These are phyloP conservation scores for Urtica urens DNA, from an alignment of 306 rosid species.

Conservation along the genomic window DNA sequence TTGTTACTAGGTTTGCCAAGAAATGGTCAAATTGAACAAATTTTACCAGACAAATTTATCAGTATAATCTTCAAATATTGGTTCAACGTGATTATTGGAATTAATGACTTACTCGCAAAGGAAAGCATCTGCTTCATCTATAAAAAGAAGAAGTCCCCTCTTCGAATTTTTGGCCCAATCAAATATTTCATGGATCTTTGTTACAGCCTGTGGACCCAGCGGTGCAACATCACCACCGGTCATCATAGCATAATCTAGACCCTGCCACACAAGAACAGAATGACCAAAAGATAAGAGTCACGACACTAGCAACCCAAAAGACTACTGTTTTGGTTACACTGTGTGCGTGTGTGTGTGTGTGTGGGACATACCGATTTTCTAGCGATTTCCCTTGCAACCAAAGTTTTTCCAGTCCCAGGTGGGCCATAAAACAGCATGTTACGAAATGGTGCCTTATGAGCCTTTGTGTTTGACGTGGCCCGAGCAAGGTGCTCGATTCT, in stretches of 20 bases:
- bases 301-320: not conserved
- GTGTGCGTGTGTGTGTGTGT: not conserved
- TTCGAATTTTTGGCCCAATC: conserved; percentile 97
- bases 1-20: no score
- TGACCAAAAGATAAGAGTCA: conserved; percentile 4
- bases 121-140: conserved; percentile 99
- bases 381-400: conserved; percentile 98
- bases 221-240: conserved; percentile 99
- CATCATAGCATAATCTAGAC: conserved; percentile 99
- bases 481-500: conserved; percentile 89
- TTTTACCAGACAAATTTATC: no score
- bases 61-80: no score
- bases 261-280: conserved; percentile 32
- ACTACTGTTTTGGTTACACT: not conserved
- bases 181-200: conserved; percentile 95
- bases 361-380: conserved; percentile 55
- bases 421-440: conserved; percentile 97
- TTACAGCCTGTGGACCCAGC: conserved; percentile 88
- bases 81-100: not conserved
- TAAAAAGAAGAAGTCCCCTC: conserved; percentile 84
- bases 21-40: no score
- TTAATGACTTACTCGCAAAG: conserved; percentile 80
- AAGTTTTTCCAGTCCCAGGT: conserved; percentile 99
- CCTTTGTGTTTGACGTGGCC: conserved; percentile 87
- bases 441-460: conserved; percentile 93